phyloP scores from a whole-genome alignment of 768 basidiomycete species.

The Amanita inopinata region DNA sequence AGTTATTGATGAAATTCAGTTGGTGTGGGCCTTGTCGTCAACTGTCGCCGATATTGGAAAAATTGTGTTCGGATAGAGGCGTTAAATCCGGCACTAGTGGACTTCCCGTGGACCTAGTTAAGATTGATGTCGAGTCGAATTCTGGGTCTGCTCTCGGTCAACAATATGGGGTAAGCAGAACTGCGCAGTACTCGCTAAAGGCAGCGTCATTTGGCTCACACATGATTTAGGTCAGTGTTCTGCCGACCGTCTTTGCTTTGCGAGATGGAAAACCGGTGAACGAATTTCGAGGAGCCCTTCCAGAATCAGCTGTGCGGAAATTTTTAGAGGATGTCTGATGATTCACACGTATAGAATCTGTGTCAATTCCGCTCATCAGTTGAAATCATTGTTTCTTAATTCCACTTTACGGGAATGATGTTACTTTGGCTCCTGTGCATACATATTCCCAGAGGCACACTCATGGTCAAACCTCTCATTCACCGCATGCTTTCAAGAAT shows the following conservation, averaged over 20 bases:
- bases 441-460: neutral
- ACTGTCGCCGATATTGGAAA: slow-evolving; percentile 62
- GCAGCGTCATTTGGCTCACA: neutral
- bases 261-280: slow-evolving; percentile 47
- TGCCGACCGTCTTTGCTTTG: slow-evolving; percentile 80
- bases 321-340: slow-evolving; percentile 34
- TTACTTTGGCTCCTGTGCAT: too few species aligned
- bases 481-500: too few species aligned
- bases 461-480: neutral
- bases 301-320: slow-evolving; percentile 30
- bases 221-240: slow-evolving; percentile 43
- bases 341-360: neutral
- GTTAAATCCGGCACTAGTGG: slow-evolving; percentile 39
- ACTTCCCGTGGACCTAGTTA: slow-evolving; percentile 58
- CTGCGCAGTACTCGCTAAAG: slow-evolving; percentile 1
- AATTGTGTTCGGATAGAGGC: slow-evolving; percentile 36
- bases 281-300: slow-evolving; percentile 54
- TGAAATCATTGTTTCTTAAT: too few species aligned
- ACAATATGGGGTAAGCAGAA: slow-evolving; percentile 35
- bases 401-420: too few species aligned
- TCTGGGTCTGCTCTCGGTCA: slow-evolving; percentile 40
- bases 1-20: slow-evolving; percentile 24
- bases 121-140: slow-evolving; percentile 53
- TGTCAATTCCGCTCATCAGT: neutral
- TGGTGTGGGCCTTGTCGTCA: slow-evolving; percentile 75